Evolutionary conservation across 2,329 filamentous ascomycete species (phyloP), one percentile per base, ranked within the genome.

Genomic region (Sporothrix globosa): DNA sequence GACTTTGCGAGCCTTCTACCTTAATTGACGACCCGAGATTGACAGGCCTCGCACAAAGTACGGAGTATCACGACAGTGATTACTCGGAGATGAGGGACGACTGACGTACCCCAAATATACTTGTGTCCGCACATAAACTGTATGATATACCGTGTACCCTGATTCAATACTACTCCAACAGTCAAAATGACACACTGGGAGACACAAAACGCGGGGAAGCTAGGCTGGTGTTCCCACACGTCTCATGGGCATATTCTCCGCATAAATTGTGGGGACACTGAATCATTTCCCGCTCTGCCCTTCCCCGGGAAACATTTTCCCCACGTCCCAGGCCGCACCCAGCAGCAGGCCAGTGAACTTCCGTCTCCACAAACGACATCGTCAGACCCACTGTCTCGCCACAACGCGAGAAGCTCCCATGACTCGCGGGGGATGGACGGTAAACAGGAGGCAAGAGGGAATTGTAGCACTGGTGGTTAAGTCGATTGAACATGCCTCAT

Each of bases 231-330:
- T 44, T 44, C 14, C 30, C 5, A 4, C 21, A 21, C 60, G 41
- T 17, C 60, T 30, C 63, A 41, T n/a, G 34, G 53, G 52, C 21
- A 39, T 19, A 9, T 69, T 63, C 68, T 63, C 68, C 68, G 58
- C 68, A 69, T 34, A 58, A 58, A 24, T n/a, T 19, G 34, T 27
- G 48, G 46, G 27, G 17, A 48, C 11, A 56, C 27, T 69, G 68
- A 69, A 44, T 69, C 68, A 69, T 44, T 65, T 52, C 19, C 67
- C 68, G 56, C 21, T 4, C 48, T 30, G 44, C 17, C 30, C 48
- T 54, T 53, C 56, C 34, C 56, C 68, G 68, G 68, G 60, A 63
- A 69, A 69, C 68, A 53, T 69, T 69, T 69, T 66, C 68, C 68
- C 68, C 67, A 53, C 56, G 67, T 44, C 27, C 41, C 60, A 48